Percentiles rank a stretch among this genome's conserved stretches.
phyloP scores from a whole-genome alignment of 1,284 basidiomycete species.

The Xerocomus minutiporus region DNA sequence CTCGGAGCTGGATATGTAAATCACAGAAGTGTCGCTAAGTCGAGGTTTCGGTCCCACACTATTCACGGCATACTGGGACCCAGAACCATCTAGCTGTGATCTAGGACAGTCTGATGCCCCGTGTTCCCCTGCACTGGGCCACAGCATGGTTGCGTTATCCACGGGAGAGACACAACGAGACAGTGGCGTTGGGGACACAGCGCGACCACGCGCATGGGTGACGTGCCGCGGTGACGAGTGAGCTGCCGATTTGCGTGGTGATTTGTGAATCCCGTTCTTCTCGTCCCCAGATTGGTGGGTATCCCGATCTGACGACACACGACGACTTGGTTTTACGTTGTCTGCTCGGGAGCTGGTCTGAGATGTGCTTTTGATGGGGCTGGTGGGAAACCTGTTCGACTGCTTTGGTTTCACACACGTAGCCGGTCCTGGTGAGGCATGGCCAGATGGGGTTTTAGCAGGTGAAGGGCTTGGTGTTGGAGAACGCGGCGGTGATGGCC shows the following conservation, averaged over 20 bases:
- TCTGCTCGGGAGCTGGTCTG: not conserved
- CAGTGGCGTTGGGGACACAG: conserved; percentile 15
- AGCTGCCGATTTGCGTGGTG: conserved; percentile 26
- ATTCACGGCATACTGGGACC: not conserved
- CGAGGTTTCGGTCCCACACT: conserved; percentile 3
- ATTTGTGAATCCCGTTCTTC: conserved; percentile 15
- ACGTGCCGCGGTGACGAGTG: conserved; percentile 28
- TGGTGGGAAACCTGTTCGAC: conserved; percentile 3
- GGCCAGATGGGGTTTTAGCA: not conserved
- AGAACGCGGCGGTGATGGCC: conserved; percentile 21
- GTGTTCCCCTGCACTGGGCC: not conserved
- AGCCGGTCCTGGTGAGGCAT: not conserved
- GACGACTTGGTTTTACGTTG: conserved; percentile 5
- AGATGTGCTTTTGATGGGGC: conserved; percentile 7
- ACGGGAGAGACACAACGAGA: not conserved
- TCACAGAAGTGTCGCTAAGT: conserved; percentile 19
- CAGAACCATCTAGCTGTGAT: not conserved
- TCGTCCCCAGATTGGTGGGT: conserved; percentile 6
- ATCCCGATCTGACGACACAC: conserved; percentile 7
- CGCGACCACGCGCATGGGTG: not conserved
- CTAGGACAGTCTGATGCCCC: not conserved
- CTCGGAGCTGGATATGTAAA: conserved; percentile 34
- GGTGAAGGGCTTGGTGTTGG: conserved; percentile 21
- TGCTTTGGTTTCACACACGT: not conserved
- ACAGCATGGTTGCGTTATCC: not conserved